These are phyloP conservation scores for Aspergillus arachidicola DNA, from an alignment of 2,329 filamentous ascomycete species.

Conservation along the genomic window DNA sequence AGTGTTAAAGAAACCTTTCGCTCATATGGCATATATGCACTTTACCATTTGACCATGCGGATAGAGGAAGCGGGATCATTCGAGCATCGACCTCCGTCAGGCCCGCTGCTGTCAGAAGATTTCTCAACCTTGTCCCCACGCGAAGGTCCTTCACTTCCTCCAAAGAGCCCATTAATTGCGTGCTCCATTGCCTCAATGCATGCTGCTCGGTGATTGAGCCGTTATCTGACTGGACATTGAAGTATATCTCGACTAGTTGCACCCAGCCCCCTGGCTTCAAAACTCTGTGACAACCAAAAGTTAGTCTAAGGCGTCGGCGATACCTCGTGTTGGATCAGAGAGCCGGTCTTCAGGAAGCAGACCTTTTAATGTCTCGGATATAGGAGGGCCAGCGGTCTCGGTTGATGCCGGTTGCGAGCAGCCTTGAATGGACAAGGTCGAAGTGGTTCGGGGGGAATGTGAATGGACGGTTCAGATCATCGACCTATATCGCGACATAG, in stretches of 20 bases:
- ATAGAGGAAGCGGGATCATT: conserved; percentile 69
- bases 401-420: conserved; percentile 65
- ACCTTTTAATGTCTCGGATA: conserved; percentile 70
- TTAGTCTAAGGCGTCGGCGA: conserved; percentile 8
- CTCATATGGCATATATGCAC: background rate
- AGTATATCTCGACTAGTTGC: conserved; percentile 86
- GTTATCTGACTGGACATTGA: conserved; percentile 82
- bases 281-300: conserved; percentile 27
- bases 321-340: background rate
- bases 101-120: conserved; percentile 62
- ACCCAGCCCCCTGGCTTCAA: conserved; percentile 79
- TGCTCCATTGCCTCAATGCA: conserved; percentile 68
- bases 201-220: conserved; percentile 71
- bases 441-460: conserved; percentile 73
- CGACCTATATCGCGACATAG: conserved; percentile 51
- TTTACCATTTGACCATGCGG: conserved; percentile 69
- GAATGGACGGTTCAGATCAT: conserved; percentile 70
- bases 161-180: conserved; percentile 63
- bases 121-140: conserved; percentile 62
- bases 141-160: conserved; percentile 68
- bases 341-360: conserved; percentile 19
- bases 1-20: conserved; percentile 21
- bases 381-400: conserved; percentile 73
- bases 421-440: conserved; percentile 79
- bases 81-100: conserved; percentile 68